Base-by-base conservation (phyloP, 805 yeast genomes). In the Kluyveromyces nonfermentans region DNA sequence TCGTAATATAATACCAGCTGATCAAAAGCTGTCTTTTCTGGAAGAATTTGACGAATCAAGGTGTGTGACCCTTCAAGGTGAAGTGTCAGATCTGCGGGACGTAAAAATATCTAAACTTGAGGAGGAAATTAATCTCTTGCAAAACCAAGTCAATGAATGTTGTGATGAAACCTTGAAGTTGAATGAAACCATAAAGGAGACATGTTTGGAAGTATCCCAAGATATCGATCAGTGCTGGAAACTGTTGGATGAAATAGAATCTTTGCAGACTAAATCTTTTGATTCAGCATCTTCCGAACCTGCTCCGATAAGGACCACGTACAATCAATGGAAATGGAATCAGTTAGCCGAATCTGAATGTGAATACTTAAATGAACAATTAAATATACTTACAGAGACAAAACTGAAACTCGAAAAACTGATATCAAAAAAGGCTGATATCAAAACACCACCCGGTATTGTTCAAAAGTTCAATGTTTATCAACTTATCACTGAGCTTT, bases 1-100 rank as follows among this genome's bases (percentile, higher is more conserved):
- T 31, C 50, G 65, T 19, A 53, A 54, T 20, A 58, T 59, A 0
- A 49, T 61, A 17, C 55, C 62, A 6, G 50, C 60, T 4, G 41
- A 51, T 4, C 41, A 38, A n/a, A 49, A 50, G 18, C 37, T 49
- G 7, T 34, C 52, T 36, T 50, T 51, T 19, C 28, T 60, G 3
- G 46, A 50, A 4, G 49, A 60, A 8, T 47, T 46, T n/a, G 44
- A 54, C 15, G 63, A 61, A 43, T 51, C 55, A 30, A 47, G 45
- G 31, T 56, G 46, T 43, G 47, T 46, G 19, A 45, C 45, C 16
- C 44, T 57, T 14, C 49, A 54, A 28, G 41, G 47, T n/a, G 51
- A 54, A 21, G 56, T 62, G 5, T 38, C 41, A 10, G 43, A 46
- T 5, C 28, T 57, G 33, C 54, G 55, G 35, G 49, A 54, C 16